Evolutionary conservation across 2,329 filamentous ascomycete genomes (phyloP).

Genomic region (Colletotrichum cereale): DNA sequence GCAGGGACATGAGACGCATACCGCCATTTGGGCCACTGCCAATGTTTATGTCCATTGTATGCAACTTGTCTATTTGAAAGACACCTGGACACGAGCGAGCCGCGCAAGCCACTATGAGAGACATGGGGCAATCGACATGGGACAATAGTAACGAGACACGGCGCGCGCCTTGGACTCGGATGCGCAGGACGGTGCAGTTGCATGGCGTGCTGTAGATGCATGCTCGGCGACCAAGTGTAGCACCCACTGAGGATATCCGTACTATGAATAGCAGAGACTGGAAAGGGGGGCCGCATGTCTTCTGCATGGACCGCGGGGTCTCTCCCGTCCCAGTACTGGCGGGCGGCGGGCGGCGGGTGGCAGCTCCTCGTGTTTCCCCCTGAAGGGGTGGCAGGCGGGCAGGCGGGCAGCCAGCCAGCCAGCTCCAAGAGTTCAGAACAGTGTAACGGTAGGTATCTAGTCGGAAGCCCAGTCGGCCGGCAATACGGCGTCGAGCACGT

Average conservation of each 20-base stretch:
- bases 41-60: not conserved
- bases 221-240: conserved; percentile 5
- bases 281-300: conserved; percentile 1
- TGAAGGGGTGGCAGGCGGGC: not conserved
- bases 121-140: not conserved
- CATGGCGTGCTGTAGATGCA: not conserved
- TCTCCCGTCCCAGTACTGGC: not conserved
- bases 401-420: too few relatives aligned
- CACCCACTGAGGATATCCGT: not conserved
- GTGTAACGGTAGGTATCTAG: not conserved
- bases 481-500: conserved; percentile 30
- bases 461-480: conserved; percentile 20
- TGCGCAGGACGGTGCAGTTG: not conserved
- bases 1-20: conserved; percentile 6
- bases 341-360: too few relatives aligned
- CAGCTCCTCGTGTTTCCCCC: not conserved
- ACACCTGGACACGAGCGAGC: not conserved
- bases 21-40: not conserved
- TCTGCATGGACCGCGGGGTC: conserved; percentile 6
- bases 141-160: not conserved
- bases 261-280: conserved; percentile 13
- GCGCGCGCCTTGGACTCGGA: not conserved
- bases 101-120: not conserved
- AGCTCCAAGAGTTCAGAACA: not conserved
- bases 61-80: not conserved